phyloP scores from a whole-genome alignment of 805 yeast species.

The Kuraishia hungarica region DNA sequence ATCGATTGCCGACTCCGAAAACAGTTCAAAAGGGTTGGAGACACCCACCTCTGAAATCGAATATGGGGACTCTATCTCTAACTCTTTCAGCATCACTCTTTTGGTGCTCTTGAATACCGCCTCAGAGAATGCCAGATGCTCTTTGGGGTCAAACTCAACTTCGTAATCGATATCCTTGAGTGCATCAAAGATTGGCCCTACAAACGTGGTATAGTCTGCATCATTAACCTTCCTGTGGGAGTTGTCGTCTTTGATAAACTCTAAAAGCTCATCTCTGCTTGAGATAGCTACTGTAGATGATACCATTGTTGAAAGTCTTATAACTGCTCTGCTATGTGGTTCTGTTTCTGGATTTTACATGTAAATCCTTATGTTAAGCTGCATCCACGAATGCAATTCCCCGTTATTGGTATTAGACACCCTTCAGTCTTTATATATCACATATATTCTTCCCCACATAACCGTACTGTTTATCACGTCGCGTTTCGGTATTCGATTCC shows the following conservation, averaged over 20 bases:
- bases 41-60: constrained; percentile 51
- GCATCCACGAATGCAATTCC: no score
- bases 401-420: not conserved
- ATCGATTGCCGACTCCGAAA: constrained; percentile 50
- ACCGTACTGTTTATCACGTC: not conserved
- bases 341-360: not conserved
- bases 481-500: not conserved
- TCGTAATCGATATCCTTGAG: constrained; percentile 15
- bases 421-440: not conserved
- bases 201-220: constrained; percentile 21
- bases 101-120: constrained; percentile 25
- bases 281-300: not conserved
- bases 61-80: constrained; percentile 33
- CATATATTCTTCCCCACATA: not conserved
- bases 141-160: constrained; percentile 27
- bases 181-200: constrained; percentile 21
- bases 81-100: constrained; percentile 38
- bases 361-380: not conserved
- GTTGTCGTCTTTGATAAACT: constrained; percentile 25
- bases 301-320: not conserved
- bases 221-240: constrained; percentile 25
- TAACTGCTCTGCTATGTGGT: not conserved
- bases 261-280: not conserved
- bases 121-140: constrained; percentile 28
- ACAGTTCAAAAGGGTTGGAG: constrained; percentile 50